phyloP scores from a whole-genome alignment of 208 protist genomes.

The Trypanosoma conorhini region DNA sequence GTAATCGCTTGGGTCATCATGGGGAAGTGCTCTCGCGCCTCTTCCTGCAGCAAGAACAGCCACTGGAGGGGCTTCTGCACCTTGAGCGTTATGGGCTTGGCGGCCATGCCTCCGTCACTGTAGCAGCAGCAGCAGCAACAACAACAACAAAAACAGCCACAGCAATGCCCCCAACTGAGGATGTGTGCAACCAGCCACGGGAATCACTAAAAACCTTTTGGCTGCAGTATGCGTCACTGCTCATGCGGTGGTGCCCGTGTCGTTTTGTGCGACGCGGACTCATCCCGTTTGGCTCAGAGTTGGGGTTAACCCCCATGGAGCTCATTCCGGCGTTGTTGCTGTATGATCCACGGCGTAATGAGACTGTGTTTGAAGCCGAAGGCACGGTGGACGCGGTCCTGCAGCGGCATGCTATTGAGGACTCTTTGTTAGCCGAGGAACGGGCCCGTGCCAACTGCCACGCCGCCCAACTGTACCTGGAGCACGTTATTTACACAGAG shows the following conservation, averaged over 20 bases:
- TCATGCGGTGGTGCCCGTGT: conserved; percentile 34
- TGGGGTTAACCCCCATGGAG: conserved; percentile 15
- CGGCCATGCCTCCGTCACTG: background rate
- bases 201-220: conserved; percentile 18
- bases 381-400: conserved; percentile 19
- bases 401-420: conserved; percentile 37
- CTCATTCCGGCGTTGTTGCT: conserved; percentile 38
- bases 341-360: conserved; percentile 32
- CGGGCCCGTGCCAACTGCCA: conserved; percentile 15
- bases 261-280: conserved; percentile 37
- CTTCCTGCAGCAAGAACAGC: conserved; percentile 23
- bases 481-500: conserved; percentile 21
- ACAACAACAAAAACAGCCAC: background rate
- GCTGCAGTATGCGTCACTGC: conserved; percentile 24
- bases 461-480: conserved; percentile 23
- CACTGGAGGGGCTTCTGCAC: conserved; percentile 36
- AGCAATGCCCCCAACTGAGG: background rate
- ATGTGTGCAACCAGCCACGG: background rate
- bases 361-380: conserved; percentile 28
- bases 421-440: conserved; percentile 20
- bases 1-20: conserved; percentile 4
- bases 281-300: conserved; percentile 21
- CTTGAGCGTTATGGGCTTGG: conserved; percentile 24
- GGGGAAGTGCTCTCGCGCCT: conserved; percentile 10
- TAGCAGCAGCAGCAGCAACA: background rate